A percentile compares a stretch with the other conserved stretches of the same genome.
phyloP scores from a whole-genome alignment of 306 rosid genomes.

The barrel medic (Medicago truncatula) region DNA sequence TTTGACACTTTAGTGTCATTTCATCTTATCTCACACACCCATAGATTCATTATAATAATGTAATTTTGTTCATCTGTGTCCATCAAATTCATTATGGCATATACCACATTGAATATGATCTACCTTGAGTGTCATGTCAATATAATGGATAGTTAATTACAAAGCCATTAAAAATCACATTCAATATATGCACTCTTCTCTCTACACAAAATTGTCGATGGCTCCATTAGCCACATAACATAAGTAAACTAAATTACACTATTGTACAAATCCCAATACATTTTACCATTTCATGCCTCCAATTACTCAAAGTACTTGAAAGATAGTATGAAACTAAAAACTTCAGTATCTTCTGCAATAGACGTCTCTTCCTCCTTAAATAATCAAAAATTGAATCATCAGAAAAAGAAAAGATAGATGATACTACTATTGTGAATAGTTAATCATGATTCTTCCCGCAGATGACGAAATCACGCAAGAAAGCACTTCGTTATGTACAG shows the following conservation, averaged over 20 bases:
- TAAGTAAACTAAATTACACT: slow-evolving; percentile 15
- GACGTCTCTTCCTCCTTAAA: slow-evolving; percentile 8
- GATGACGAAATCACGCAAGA: background rate
- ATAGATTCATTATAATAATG: too few relatives aligned
- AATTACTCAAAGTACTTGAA: background rate
- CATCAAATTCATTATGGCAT: too few relatives aligned
- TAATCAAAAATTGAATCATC: slow-evolving; percentile 1
- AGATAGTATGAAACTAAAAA: slow-evolving; percentile 3
- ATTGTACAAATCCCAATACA: slow-evolving; percentile 4
- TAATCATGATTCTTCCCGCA: slow-evolving; percentile 1
- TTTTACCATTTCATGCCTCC: background rate
- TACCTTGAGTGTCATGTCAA: too few relatives aligned
- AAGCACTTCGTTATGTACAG: background rate
- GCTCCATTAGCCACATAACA: background rate
- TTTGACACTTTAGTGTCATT: too few relatives aligned
- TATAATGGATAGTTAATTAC: too few relatives aligned
- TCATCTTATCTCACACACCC: too few relatives aligned
- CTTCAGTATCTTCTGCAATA: slow-evolving; percentile 11
- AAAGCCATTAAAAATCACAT: too few relatives aligned
- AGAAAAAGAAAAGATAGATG: slow-evolving; percentile 2
- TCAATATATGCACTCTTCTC: background rate
- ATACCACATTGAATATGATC: too few relatives aligned
- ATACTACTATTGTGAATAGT: background rate
- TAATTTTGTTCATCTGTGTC: too few relatives aligned
- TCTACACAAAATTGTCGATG: slow-evolving; percentile 7